Evolutionary conservation across 139 green algal genomes (phyloP).

Genomic region (Tetradesmus obliquus): DNA sequence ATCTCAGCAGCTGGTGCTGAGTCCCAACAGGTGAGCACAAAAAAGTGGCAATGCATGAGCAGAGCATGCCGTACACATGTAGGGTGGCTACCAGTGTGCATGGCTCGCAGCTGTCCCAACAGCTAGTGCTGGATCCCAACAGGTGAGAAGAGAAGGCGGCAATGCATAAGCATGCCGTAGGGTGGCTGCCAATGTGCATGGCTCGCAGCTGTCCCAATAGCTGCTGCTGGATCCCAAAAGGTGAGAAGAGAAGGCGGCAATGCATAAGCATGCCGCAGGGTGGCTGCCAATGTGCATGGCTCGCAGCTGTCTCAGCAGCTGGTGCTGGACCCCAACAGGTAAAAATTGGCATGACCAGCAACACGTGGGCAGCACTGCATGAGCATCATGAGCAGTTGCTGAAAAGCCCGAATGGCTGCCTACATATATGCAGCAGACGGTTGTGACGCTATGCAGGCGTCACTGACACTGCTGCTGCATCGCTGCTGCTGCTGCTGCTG

Average conservation of each 20-base stretch:
- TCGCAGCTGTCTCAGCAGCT: not conserved
- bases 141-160: no score
- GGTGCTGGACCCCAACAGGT: not conserved
- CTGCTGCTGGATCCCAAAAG: not conserved
- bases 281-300: not conserved
- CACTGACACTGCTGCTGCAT: not conserved
- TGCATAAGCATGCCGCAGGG: not conserved
- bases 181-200: not conserved
- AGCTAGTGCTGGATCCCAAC: not conserved
- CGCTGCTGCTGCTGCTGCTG: not conserved
- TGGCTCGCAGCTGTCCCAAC: not conserved
- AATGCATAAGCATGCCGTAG: no score
- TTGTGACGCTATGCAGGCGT: no score
- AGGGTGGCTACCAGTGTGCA: not conserved
- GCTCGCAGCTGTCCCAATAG: not conserved
- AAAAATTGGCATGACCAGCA: no score
- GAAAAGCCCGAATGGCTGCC: no score
- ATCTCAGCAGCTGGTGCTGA: not conserved
- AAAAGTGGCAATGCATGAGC: no score
- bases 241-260: not conserved
- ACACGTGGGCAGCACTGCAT: no score
- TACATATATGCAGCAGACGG: no score
- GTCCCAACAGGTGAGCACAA: not conserved
- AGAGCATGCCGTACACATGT: not conserved
- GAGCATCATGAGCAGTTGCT: no score